phyloP scores from a whole-genome alignment of 2,329 filamentous ascomycete species.

The Botrytis tulipae region DNA sequence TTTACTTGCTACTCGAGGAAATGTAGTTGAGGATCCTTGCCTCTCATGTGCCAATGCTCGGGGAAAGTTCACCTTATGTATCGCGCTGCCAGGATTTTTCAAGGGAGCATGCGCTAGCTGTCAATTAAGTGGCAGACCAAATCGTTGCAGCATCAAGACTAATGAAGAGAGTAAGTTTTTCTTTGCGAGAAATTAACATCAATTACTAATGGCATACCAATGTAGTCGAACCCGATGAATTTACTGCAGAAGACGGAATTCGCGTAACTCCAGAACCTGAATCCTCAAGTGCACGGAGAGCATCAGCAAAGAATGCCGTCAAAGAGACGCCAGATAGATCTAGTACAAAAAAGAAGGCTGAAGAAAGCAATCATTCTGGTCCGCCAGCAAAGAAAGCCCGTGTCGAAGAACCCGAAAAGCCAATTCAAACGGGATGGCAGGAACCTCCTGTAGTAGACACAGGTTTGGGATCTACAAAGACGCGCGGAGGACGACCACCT shows the following conservation, averaged over 20 bases:
- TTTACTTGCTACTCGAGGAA: constrained; percentile 37
- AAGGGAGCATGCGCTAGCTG: constrained; percentile 39
- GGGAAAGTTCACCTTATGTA: constrained; percentile 37
- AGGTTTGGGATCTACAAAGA: constrained; percentile 18
- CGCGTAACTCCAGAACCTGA: neutral
- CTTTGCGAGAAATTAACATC: neutral
- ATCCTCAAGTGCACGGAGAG: neutral
- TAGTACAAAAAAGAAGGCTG: neutral
- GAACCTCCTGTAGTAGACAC: constrained; percentile 36
- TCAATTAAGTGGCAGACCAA: constrained; percentile 37
- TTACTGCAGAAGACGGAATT: constrained; percentile 8
- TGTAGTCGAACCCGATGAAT: constrained; percentile 17
- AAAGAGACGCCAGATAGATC: constrained; percentile 12
- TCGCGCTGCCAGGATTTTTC: constrained; percentile 38
- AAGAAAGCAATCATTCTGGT: constrained; percentile 16
- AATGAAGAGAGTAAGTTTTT: constrained; percentile 36
- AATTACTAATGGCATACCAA: neutral
- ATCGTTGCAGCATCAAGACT: constrained; percentile 38
- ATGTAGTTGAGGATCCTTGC: constrained; percentile 33
- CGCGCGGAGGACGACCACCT: constrained; percentile 15
- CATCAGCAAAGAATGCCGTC: constrained; percentile 3
- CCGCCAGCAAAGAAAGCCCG: constrained; percentile 30
- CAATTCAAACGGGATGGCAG: constrained; percentile 32
- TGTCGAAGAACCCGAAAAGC: constrained; percentile 24
- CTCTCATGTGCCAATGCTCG: constrained; percentile 36